Evolutionary conservation across 108 stramenopile species (phyloP).

Genomic region (Pseudonitzschia delicatissima): DNA sequence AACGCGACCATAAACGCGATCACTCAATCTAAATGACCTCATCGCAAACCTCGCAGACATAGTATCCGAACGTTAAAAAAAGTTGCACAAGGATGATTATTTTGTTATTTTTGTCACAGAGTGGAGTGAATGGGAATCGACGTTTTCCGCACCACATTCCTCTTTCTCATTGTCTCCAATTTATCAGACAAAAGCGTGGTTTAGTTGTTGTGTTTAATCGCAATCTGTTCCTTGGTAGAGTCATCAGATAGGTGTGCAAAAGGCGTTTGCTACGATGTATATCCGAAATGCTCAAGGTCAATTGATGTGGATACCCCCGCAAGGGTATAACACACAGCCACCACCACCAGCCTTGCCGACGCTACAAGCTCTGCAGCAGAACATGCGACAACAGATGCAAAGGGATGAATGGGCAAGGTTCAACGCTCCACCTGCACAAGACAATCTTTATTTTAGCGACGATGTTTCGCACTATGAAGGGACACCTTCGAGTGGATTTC

Average conservation of each 20-base stretch:
- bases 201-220: too few relatives aligned
- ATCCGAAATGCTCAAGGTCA: constrained; percentile 14
- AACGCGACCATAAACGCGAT: background rate
- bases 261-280: background rate
- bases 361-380: background rate
- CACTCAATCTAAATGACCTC: too few relatives aligned
- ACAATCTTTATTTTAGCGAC: constrained; percentile 1
- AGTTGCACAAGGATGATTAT: too few relatives aligned
- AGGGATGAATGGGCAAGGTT: constrained; percentile 7
- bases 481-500: background rate
- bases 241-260: background rate
- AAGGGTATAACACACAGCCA: background rate
- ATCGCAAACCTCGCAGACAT: too few relatives aligned
- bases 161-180: too few relatives aligned
- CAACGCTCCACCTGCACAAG: background rate
- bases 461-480: background rate
- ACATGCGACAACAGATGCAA: background rate
- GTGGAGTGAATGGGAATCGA: too few relatives aligned
- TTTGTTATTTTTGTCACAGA: too few relatives aligned
- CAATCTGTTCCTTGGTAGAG: too few relatives aligned
- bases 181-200: too few relatives aligned
- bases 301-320: constrained; percentile 5
- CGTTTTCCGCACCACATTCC: too few relatives aligned
- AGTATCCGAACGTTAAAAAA: too few relatives aligned
- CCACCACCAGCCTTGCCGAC: background rate